Conservation (phyloP, 352 stramenopile species). For the Globisporangium canariense region DNA sequence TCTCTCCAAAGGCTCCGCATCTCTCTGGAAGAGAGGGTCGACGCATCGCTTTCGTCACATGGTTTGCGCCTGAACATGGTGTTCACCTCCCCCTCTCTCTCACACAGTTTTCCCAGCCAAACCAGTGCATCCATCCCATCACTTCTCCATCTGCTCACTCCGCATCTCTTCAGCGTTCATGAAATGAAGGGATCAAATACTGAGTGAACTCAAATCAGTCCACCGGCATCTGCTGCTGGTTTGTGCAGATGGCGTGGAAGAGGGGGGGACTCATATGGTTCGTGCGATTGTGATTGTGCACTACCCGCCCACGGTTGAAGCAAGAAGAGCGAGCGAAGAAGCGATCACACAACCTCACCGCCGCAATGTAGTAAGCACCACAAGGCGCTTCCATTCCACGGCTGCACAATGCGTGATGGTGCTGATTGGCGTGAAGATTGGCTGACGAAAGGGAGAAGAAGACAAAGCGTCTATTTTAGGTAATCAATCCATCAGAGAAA, state of each 20-base stretch:
- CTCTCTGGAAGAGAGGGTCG: constrained; percentile 3
- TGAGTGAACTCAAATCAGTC: neutral
- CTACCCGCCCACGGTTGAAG: no score
- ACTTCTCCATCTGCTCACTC: constrained; percentile 8
- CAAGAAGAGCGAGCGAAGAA: no score
- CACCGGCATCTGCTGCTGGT: neutral
- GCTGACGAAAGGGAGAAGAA: neutral
- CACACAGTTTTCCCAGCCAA: neutral
- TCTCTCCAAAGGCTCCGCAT: constrained; percentile 1
- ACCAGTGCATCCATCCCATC: constrained; percentile 9
- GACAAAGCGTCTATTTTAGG: neutral
- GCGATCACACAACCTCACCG: neutral
- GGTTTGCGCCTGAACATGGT: neutral
- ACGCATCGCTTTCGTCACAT: neutral
- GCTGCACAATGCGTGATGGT: neutral
- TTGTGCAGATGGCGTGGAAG: neutral
- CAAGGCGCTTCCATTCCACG: neutral
- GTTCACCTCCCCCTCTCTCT: neutral
- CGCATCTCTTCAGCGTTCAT: constrained; percentile 8
- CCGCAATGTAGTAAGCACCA: neutral
- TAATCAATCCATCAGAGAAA: neutral
- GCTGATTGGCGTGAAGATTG: neutral
- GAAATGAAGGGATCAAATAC: neutral
- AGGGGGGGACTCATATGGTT: neutral
- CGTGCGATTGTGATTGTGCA: neutral